phyloP scores from a whole-genome alignment of 2,329 filamentous ascomycete genomes.

The Neophaeococcomyces mojaviensis region DNA sequence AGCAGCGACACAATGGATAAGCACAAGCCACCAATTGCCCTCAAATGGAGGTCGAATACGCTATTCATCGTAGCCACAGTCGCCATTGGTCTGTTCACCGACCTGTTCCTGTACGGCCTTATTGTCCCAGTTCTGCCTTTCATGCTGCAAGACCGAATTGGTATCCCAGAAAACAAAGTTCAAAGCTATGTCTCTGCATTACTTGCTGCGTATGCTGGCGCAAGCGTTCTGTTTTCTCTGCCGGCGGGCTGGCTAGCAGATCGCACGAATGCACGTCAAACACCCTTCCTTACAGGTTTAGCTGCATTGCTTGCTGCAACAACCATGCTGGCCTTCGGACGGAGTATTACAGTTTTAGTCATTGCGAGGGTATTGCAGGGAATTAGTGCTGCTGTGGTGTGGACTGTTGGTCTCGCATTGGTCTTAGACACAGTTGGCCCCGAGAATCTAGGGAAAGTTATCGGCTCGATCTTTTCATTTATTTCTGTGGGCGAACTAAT shows the following conservation, averaged over 20 bases:
- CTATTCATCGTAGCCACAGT: slow-evolving; percentile 54
- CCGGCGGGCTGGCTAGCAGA: slow-evolving; percentile 51
- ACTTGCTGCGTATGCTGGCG: slow-evolving; percentile 48
- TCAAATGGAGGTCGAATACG: slow-evolving; percentile 51
- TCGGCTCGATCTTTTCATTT: slow-evolving; percentile 56
- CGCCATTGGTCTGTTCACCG: slow-evolving; percentile 25
- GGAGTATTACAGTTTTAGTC: slow-evolving; percentile 41
- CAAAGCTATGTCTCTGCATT: slow-evolving; percentile 48
- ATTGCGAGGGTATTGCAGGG: slow-evolving; percentile 52
- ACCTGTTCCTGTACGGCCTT: slow-evolving; percentile 54
- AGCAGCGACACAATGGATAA: slow-evolving; percentile 9
- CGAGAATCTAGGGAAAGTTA: slow-evolving; percentile 52
- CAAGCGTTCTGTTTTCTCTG: slow-evolving; percentile 45
- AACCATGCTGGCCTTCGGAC: slow-evolving; percentile 46
- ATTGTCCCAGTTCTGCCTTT: slow-evolving; percentile 54
- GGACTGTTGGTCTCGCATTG: slow-evolving; percentile 53
- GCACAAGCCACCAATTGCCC: slow-evolving; percentile 17
- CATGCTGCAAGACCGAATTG: slow-evolving; percentile 46
- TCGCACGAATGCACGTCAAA: slow-evolving; percentile 43
- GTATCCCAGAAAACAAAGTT: slow-evolving; percentile 40
- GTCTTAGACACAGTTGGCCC: slow-evolving; percentile 52
- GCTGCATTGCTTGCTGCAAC: slow-evolving; percentile 47
- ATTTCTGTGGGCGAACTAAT: slow-evolving; percentile 51
- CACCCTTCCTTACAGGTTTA: slow-evolving; percentile 53
- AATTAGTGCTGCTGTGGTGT: slow-evolving; percentile 50